Base-by-base conservation (phyloP, 1,284 basidiomycete genomes). In the Volvariella surrecta region DNA sequence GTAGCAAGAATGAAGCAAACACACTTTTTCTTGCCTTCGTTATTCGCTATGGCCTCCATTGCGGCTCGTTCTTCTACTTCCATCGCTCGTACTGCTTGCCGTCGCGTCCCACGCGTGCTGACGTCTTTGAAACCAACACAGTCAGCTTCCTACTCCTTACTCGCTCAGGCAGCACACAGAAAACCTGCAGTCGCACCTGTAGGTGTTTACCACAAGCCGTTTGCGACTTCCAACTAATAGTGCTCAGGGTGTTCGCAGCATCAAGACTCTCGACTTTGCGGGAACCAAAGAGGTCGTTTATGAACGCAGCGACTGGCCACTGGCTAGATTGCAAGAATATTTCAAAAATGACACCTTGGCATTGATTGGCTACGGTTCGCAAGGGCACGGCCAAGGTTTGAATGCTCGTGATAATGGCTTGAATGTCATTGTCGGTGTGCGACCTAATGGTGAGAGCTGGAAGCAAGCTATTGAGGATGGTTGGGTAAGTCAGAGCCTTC, bases 331-430 rank as follows among this genome's bases (percentile, higher is more conserved):
- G 63, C 95, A 98, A 67, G 93, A 98, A 62, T 96, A 93, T 76
- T 96, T 99, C 79, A 98, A 98, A 73, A 87, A 98, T 63, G 96
- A 99, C 70, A 98, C 95, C 53, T 90, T 99, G 50, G 95, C 95
- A 52, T 82, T 99, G 67, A 96, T 98, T 57, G 93, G 96, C 51
- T 99, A 99, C 65, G 96, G 96, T 53, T 98, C 96, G n/a, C 90
- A 93, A 70, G 94, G 94, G 43, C 95, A 99, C 67, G 96, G 94
- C 39, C 96, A 99, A 71, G 94, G 94, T 57, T 74, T 99, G 64
- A 99, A 99, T 66, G 92, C 95, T 49, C 93, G 96, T 60, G 96
- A 99, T 79, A 94, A 99, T 58, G 96, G 96, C 53, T 71, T 99
- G 54, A 99, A 98, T 58, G 94, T 99, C 68, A 91, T 99, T 55